Evolutionary conservation across 1,284 basidiomycete genomes (phyloP), one percentile per base, ranked within the genome.

Genomic region (Salmacisia buchloeana): DNA sequence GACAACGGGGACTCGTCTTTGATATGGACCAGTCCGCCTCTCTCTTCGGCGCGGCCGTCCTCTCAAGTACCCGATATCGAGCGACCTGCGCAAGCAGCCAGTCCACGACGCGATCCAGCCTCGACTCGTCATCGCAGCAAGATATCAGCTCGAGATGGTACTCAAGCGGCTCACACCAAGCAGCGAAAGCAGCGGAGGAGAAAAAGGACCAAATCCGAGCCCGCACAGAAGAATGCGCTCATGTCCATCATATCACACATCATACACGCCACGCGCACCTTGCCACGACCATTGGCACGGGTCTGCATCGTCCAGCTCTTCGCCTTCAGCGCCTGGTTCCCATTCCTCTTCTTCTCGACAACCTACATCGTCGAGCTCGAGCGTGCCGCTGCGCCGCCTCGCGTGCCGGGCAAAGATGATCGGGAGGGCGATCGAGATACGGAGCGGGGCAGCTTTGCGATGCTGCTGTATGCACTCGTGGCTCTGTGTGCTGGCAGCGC

Each of bases 321-420:
- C 80, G 91, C 91, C 1, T 93, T 92, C 77, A 91, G 92, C 89
- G 90, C 90, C 73, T 93, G 91, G 63, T 75, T 76, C 59, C 73
- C 73, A 15, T 68, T 69, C 29, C 64, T 73, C 18, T 76, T 72
- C 61, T 71, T 59, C 67, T 88, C 88, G 18, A 96, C 93, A 1
- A 93, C 91, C 1, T 97, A 93, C 75, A 85, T 96, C 64, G 89
- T 90, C 5, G 91, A 94, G 81, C 84, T 94, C 27, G 91, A 85
- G 36, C 86, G 41, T 85, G 64, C 88, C 94, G n/a, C 84, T 84
- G 43, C 83, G 9, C 35, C 36, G 9, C 9, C 15, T 52, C 36
- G 36, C 36, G 18, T 38, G 36, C 10, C 10, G 10, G 18, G 25
- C 25, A 21, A 52, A 13, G 61, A 10, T 52, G 39, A 27, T 49